These are phyloP conservation scores for Candida fluviatilis DNA, from an alignment of 805 yeast genomes.

Conservation along the genomic window DNA sequence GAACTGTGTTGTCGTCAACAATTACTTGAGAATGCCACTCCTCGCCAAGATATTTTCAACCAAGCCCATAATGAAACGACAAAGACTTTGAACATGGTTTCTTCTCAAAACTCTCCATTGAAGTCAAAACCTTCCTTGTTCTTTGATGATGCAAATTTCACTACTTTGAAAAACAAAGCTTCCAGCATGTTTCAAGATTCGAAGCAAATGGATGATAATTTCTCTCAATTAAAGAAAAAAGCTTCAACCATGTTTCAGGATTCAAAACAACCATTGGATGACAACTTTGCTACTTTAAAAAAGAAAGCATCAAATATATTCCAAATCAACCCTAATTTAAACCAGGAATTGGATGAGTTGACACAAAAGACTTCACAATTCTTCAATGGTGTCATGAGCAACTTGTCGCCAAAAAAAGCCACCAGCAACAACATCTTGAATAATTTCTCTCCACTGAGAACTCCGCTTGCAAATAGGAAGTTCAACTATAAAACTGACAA, in stretches of 20 bases:
- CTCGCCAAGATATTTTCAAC: conserved; percentile 6
- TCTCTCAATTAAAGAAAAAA: conserved; percentile 13
- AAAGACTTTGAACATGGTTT: conserved; percentile 1
- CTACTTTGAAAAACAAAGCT: conserved; percentile 5
- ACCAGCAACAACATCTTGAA: background rate
- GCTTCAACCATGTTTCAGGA: conserved; percentile 18
- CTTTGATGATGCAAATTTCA: conserved; percentile 4
- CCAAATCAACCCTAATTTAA: conserved; percentile 6
- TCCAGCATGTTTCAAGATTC: conserved; percentile 1
- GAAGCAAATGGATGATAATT: conserved; percentile 6
- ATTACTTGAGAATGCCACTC: background rate
- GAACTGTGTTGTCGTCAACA: conserved; percentile 13
- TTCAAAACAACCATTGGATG: background rate
- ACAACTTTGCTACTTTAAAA: conserved; percentile 3
- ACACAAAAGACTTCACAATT: conserved; percentile 19
- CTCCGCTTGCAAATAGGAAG: background rate
- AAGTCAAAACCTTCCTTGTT: background rate
- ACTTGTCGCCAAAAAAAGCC: conserved; percentile 22
- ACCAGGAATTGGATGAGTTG: conserved; percentile 19
- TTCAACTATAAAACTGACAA: conserved; percentile 2
- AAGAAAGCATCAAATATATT: conserved; percentile 20
- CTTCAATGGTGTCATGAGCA: conserved; percentile 20
- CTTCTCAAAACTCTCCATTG: background rate
- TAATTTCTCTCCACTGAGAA: conserved; percentile 2
- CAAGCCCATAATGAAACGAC: conserved; percentile 7